A percentile compares a stretch with the other conserved stretches of the same genome.
Evolutionary conservation across 768 basidiomycete species (phyloP).

Genomic region (Suillus discolor): DNA sequence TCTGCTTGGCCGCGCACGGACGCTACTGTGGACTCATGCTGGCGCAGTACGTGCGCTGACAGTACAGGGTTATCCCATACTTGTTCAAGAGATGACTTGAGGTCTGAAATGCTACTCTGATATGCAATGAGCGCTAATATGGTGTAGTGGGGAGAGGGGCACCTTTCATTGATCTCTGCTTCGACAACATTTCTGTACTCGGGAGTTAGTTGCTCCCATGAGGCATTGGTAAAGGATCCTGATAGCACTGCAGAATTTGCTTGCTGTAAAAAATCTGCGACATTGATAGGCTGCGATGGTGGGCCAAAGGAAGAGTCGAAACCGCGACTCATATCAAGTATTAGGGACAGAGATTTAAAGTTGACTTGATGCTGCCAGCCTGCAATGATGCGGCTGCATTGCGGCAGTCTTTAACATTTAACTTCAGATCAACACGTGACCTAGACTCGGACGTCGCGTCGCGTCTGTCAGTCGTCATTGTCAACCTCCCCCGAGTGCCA

Average conservation of each 20-base stretch:
- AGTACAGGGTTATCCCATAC: slow-evolving; percentile 58
- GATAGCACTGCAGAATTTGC: slow-evolving; percentile 18
- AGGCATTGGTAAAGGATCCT: slow-evolving; percentile 15
- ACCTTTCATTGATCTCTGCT: slow-evolving; percentile 46
- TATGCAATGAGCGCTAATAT: background rate
- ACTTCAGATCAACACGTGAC: background rate
- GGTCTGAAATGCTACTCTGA: slow-evolving; percentile 52
- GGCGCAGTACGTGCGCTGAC: slow-evolving; percentile 55
- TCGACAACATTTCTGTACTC: slow-evolving; percentile 34
- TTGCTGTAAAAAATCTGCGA: slow-evolving; percentile 47
- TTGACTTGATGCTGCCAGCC: no score
- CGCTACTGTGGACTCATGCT: slow-evolving; percentile 51
- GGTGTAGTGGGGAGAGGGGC: slow-evolving; percentile 8
- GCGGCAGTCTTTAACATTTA: background rate
- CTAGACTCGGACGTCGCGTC: background rate
- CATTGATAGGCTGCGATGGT: slow-evolving; percentile 54
- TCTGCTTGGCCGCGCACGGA: slow-evolving; percentile 39
- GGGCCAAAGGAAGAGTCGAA: slow-evolving; percentile 65
- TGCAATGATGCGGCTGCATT: no score
- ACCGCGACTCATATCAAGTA: slow-evolving; percentile 29
- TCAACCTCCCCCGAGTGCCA: background rate
- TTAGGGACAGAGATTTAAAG: background rate
- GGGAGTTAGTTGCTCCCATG: slow-evolving; percentile 28
- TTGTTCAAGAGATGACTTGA: slow-evolving; percentile 45
- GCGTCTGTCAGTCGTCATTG: background rate